Base-by-base conservation (phyloP, 495 filamentous ascomycete genomes). In the Hypoxylon trugodes region DNA sequence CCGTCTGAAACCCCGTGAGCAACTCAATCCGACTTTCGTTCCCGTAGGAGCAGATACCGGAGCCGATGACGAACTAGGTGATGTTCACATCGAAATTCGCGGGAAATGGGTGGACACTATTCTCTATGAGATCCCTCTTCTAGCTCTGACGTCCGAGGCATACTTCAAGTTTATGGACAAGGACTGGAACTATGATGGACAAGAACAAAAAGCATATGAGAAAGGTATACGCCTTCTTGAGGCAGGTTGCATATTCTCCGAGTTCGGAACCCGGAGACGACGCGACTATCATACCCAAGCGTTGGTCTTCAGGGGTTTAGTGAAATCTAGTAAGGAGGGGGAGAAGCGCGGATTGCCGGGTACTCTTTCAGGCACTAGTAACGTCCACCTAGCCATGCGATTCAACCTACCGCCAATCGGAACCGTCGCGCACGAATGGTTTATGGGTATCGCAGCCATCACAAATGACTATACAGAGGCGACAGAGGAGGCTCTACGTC, bases 391-490 rank as follows among this genome's bases (percentile, higher is more conserved):
- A 59, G 95, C 95, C 13, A 96, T 96, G 90, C 90, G 91, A 70
- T 91, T 94, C 72, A 85, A 84, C 16, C 83, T 95, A 22, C 76
- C 84, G 6, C 90, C 94, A 0, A 86, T 98, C 15, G 95, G 95
- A 12, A 98, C 95, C 2, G 93, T 98, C 1, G 95, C 96, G 0
- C 95, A 98, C 63, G 95, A 98, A 76, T 98, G 96, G 96, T 97
- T 96, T 77, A 98, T 98, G 95, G 91, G 91, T 35, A 91, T 96
- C 49, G 95, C 95, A 12, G 93, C 95, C 28, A 90, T 97, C 68
- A 93, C 90, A 2, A 82, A 90, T 52, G 86, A 97, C 75, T 98
- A 98, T 66, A 77, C 81, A 60, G 82, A 83, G 46, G 92, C 96
- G 4, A 96, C 92, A 53, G 91, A 94, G 72, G 82, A 87, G 56